Conservation (phyloP, 2,329 filamentous ascomycete species). For the Fusarium tanahbumbuense region DNA sequence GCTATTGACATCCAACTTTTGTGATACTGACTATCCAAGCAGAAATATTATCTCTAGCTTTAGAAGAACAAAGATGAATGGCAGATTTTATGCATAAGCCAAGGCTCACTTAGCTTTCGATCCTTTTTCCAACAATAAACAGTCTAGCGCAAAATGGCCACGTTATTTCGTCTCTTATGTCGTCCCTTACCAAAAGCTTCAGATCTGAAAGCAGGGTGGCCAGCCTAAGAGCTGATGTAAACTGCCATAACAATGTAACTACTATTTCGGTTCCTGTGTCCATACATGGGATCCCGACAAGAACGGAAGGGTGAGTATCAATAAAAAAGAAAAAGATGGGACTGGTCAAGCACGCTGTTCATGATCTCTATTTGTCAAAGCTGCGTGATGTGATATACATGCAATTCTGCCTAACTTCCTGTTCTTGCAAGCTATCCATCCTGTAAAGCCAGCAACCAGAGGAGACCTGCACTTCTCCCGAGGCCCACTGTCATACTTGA, state of each 20-base stretch:
- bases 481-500: slow-evolving; percentile 7
- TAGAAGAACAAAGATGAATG: background rate
- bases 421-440: slow-evolving; percentile 15
- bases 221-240: background rate
- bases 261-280: background rate
- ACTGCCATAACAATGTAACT: background rate
- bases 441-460: slow-evolving; percentile 22
- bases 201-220: background rate
- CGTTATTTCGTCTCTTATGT: background rate
- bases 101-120: background rate
- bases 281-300: background rate
- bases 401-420: slow-evolving; percentile 28
- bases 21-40: background rate
- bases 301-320: background rate
- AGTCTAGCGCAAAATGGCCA: background rate
- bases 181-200: background rate
- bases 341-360: background rate
- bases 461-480: slow-evolving; percentile 52
- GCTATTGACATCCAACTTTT: background rate
- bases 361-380: slow-evolving; percentile 18
- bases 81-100: background rate
- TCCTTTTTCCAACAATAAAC: background rate
- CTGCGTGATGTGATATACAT: slow-evolving; percentile 29
- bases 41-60: background rate
- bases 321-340: background rate